Conservation (phyloP, 2,329 filamentous ascomycete species). For the Grosmannia serpens region DNA sequence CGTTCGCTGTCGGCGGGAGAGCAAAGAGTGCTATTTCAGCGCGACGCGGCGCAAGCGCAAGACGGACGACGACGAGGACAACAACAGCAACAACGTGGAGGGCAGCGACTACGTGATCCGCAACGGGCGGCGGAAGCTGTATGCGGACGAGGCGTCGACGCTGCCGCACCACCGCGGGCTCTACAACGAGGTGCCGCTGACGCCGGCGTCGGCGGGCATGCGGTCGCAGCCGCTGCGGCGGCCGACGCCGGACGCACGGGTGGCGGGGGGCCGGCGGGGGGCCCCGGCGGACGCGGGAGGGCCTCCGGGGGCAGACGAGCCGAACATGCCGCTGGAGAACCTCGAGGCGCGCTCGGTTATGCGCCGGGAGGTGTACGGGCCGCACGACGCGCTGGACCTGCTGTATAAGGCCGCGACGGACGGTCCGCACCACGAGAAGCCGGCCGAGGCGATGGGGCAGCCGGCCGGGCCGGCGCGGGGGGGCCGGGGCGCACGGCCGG, state of each 20-base stretch:
- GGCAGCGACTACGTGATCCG: conserved; percentile 58
- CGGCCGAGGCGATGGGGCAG: not conserved
- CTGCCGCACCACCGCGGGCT: conserved; percentile 28
- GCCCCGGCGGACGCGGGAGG: conserved; percentile 12
- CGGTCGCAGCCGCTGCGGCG: conserved; percentile 54
- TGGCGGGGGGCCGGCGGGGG: conserved; percentile 16
- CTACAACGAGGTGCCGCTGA: conserved; percentile 47
- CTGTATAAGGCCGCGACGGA: conserved; percentile 71
- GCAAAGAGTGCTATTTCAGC: conserved; percentile 95
- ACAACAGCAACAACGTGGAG: conserved; percentile 52
- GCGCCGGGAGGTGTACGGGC: conserved; percentile 69
- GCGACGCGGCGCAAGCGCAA: conserved; percentile 89
- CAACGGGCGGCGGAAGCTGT: conserved; percentile 60
- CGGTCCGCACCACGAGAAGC: not conserved
- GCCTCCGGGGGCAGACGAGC: conserved; percentile 34
- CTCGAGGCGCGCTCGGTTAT: conserved; percentile 53
- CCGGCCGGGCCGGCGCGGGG: not conserved
- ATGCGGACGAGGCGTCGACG: conserved; percentile 33
- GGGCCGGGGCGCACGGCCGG: not conserved
- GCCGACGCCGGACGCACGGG: conserved; percentile 25
- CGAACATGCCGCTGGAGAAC: conserved; percentile 52
- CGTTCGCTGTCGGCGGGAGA: conserved; percentile 84
- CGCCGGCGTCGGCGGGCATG: conserved; percentile 54
- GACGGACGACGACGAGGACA: conserved; percentile 49
- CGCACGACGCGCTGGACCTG: conserved; percentile 83